Evolutionary conservation across 306 rosid species (phyloP).

Genomic region (Trichosanthes cucumerina): DNA sequence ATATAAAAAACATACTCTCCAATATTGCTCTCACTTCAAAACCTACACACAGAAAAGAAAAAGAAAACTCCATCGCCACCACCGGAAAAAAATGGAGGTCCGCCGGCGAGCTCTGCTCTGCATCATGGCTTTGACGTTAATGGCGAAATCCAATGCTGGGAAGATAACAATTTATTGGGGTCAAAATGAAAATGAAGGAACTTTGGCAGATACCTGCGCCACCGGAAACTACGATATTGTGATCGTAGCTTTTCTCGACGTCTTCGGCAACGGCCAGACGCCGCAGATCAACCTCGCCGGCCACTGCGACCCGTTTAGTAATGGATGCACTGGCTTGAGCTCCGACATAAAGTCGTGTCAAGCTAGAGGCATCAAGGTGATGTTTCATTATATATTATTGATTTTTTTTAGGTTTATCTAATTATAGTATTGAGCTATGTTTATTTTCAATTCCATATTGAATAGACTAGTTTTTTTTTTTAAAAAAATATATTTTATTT

Average conservation of each 20-base stretch:
- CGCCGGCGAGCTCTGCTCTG: constrained; percentile 15
- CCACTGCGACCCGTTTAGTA: constrained; percentile 35
- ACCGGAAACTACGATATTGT: constrained; percentile 36
- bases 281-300: constrained; percentile 35
- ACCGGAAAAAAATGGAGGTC: constrained; percentile 18
- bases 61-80: not conserved
- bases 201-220: constrained; percentile 38
- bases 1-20: not conserved
- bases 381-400: not conserved
- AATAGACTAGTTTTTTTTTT: too few relatives aligned
- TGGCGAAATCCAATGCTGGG: constrained; percentile 8
- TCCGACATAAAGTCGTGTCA: constrained; percentile 33
- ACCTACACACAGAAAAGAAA: not conserved
- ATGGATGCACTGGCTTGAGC: constrained; percentile 30
- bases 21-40: not conserved
- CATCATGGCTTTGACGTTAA: constrained; percentile 1
- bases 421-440: too few relatives aligned
- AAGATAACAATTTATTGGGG: constrained; percentile 45
- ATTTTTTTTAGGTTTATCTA: not conserved
- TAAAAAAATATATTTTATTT: too few relatives aligned
- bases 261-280: constrained; percentile 38
- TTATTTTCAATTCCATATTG: too few relatives aligned
- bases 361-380: constrained; percentile 28
- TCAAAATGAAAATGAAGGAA: constrained; percentile 36
- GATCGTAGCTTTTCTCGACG: constrained; percentile 31